Conservation (phyloP, 2,329 filamentous ascomycete genomes). For the Cryphonectria parasitica region DNA sequence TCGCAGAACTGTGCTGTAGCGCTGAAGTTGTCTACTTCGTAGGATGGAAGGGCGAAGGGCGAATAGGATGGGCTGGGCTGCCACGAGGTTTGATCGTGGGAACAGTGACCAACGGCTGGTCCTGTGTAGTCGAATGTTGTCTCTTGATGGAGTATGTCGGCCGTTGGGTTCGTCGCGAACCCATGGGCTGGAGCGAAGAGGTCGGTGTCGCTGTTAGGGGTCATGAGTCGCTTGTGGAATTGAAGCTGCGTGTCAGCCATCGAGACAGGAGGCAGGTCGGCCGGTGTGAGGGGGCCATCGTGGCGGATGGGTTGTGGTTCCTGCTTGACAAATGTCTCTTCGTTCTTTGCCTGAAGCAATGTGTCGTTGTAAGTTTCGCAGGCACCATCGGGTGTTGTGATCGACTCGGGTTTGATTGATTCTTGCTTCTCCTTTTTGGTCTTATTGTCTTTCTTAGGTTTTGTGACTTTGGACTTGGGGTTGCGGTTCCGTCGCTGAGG, state of each 20-base stretch:
- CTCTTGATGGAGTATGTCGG: slow-evolving; percentile 39
- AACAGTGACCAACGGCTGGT: slow-evolving; percentile 34
- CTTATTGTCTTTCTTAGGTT: slow-evolving; percentile 47
- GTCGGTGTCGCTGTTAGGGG: slow-evolving; percentile 58
- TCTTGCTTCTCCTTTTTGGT: slow-evolving; percentile 44
- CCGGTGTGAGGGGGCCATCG: slow-evolving; percentile 37
- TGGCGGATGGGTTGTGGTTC: slow-evolving; percentile 33
- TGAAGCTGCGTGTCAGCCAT: slow-evolving; percentile 36
- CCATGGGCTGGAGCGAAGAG: slow-evolving; percentile 37
- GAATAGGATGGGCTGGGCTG: slow-evolving; percentile 42
- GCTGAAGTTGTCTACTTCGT: slow-evolving; percentile 38
- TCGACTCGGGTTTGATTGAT: slow-evolving; percentile 46
- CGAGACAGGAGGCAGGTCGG: slow-evolving; percentile 40
- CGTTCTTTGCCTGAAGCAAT: slow-evolving; percentile 43
- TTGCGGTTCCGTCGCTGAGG: slow-evolving; percentile 52
- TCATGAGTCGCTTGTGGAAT: slow-evolving; percentile 50
- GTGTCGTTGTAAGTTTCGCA: slow-evolving; percentile 31
- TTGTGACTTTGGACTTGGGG: slow-evolving; percentile 51
- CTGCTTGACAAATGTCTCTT: slow-evolving; percentile 34
- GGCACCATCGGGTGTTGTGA: slow-evolving; percentile 30
- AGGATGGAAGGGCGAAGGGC: slow-evolving; percentile 42
- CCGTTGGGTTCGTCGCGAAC: slow-evolving; percentile 39
- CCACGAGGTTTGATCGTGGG: slow-evolving; percentile 39
- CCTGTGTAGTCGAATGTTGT: slow-evolving; percentile 38
- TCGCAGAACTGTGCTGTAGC: slow-evolving; percentile 32